These are phyloP conservation scores for Solanum neorickii DNA, from an alignment of 257 asterid species.

Conservation along the genomic window DNA sequence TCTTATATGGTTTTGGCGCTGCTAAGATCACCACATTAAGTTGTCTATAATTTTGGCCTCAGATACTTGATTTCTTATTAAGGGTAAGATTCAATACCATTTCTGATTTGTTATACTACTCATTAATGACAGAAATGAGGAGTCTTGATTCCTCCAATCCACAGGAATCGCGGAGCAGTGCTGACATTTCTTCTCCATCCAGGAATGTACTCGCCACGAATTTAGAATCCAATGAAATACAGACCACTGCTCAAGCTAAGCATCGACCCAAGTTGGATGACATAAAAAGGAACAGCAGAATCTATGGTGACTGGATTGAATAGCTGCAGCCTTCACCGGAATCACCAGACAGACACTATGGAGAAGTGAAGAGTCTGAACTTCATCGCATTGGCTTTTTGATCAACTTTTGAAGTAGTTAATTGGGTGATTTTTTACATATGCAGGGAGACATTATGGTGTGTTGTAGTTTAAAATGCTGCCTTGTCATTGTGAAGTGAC, in stretches of 20 bases:
- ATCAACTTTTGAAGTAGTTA: not conserved
- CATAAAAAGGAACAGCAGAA: slow-evolving; percentile 12
- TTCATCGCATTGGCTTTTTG: not conserved
- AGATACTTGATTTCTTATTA: not conserved
- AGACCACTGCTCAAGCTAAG: not conserved
- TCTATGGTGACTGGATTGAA: slow-evolving; percentile 54
- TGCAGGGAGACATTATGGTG: not conserved
- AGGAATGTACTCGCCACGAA: not conserved
- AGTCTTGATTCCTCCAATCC: not conserved
- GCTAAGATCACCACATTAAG: not conserved
- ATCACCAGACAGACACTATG: not conserved
- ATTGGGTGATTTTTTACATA: not conserved
- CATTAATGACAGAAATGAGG: slow-evolving; percentile 23
- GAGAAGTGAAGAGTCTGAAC: not conserved
- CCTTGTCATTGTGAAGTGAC: not conserved
- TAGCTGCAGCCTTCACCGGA: not conserved
- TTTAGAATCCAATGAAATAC: not conserved
- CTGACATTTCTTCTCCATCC: not conserved
- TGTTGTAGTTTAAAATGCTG: not conserved
- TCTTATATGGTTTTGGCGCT: not conserved
- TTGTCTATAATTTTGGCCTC: not conserved
- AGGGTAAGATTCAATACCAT: not conserved
- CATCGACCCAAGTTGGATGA: slow-evolving; percentile 12
- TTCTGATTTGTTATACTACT: not conserved
- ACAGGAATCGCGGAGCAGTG: not conserved